Conservation (phyloP, 768 basidiomycete species). For the Mycena albidolilacea region DNA sequence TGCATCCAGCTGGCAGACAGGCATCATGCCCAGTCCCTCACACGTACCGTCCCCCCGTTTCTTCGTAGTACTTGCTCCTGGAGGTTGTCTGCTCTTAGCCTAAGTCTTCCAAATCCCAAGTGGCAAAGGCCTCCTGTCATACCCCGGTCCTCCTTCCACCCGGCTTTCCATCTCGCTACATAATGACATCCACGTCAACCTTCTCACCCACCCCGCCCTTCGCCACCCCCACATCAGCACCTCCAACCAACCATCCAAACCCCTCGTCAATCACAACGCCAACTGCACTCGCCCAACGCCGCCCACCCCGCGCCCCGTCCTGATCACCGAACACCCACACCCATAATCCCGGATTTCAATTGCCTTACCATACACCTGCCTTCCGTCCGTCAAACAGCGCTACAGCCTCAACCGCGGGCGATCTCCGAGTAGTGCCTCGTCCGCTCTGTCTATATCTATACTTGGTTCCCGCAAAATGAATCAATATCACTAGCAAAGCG, state of each 20-base stretch:
- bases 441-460: neutral
- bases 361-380: neutral
- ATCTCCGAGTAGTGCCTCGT: neutral
- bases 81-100: neutral
- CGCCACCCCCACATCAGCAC: constrained; percentile 1
- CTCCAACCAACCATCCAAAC: constrained; percentile 1
- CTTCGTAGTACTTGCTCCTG: neutral
- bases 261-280: constrained; percentile 1
- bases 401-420: neutral
- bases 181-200: neutral
- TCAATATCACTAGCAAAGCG: neutral
- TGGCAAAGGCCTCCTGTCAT: neutral
- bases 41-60: neutral
- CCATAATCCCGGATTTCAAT: constrained; percentile 1
- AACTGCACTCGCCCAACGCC: neutral
- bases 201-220: neutral
- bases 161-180: neutral
- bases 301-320: neutral
- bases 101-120: constrained; percentile 1
- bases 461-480: constrained; percentile 1
- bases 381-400: neutral
- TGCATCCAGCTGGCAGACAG: too few species aligned
- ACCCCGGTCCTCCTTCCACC: constrained; percentile 1
- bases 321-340: neutral
- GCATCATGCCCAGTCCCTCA: neutral